Base-by-base conservation (phyloP, 306 rosid species). In the Clitoria ternatea region DNA sequence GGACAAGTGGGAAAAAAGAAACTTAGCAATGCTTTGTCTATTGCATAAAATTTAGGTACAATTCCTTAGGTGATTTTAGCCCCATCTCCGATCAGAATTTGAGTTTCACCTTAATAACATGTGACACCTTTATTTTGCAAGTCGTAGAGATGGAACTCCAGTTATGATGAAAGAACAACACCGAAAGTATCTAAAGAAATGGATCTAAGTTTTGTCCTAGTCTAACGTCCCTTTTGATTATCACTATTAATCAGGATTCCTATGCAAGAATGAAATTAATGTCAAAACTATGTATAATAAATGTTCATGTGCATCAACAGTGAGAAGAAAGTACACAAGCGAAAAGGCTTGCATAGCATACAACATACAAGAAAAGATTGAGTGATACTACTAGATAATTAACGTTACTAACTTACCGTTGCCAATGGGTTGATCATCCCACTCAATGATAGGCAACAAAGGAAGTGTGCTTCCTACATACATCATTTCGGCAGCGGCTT, bases 401-500 rank as follows among this genome's bases (percentile, higher is more conserved):
- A 23, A n/a, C 5, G 54, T 33, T 15, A 47, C 37, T 14, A 49
- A 72, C 73, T 82, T 91, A 94, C 97, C 95, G 70, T 87, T 33
- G n/a, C 91, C 95, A 66, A 94, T 80, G 39, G 86, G 89, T 44
- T 85, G 78, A 57, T 82, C 97, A 62, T 89, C 96, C 97, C 99
- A 94, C 61, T 1, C 4, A 40, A 86, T 77, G 68, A 94, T 87
- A n/a, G 97, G 99, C 87, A 84, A 55, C 19, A 94, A 1, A 17
- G 99, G 99, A 74, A 94, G 92, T 0, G 96, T 86, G 87, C 99
- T 94, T 72, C 95, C 97, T 1, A 91, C 88, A 68, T 39, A 91
- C 99, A 91, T 94, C 99, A 94, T 94, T 72, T 94, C 99, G 17
- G 82, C 83, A 11, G 90, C 72, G 44, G 42, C 65, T 75, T 85